Evolutionary conservation across 306 rosid species (phyloP).

Genomic region (Cucurbita argyrosperma): DNA sequence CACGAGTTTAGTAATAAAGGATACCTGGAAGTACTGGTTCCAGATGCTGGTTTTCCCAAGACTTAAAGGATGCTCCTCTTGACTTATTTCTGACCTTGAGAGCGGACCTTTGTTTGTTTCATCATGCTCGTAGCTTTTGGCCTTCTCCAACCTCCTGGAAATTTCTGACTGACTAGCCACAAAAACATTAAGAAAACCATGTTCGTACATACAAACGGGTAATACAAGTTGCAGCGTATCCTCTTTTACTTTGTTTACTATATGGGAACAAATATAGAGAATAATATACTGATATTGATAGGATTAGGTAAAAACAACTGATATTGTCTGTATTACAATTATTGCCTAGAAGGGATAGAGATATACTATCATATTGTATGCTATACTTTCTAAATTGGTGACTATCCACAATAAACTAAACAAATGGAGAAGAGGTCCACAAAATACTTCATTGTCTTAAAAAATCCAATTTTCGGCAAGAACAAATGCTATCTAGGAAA

Average conservation of each 20-base stretch:
- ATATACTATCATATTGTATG: neutral
- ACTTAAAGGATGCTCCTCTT: slow-evolving; percentile 94
- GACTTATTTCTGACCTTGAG: slow-evolving; percentile 81
- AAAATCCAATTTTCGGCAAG: neutral
- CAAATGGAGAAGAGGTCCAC: neutral
- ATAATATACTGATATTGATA: neutral
- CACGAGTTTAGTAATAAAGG: neutral
- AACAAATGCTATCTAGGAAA: neutral
- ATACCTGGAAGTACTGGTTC: slow-evolving; percentile 98
- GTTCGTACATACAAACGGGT: slow-evolving; percentile 12
- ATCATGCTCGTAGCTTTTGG: slow-evolving; percentile 35
- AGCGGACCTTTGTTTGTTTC: slow-evolving; percentile 51
- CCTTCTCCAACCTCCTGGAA: slow-evolving; percentile 62
- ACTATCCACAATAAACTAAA: neutral
- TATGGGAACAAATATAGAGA: neutral
- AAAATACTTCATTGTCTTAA: neutral
- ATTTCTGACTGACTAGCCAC: slow-evolving; percentile 99
- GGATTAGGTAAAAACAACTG: neutral
- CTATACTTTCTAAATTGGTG: neutral
- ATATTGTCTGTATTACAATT: neutral
- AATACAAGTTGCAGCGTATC: neutral
- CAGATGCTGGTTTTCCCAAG: slow-evolving; percentile 91
- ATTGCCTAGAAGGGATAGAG: neutral
- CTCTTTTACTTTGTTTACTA: neutral
- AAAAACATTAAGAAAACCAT: slow-evolving; percentile 58